A percentile compares a stretch with the other conserved stretches of the same genome.
Evolutionary conservation across 2,329 filamentous ascomycete genomes (phyloP).

Genomic region (Malbranchea zuffiana): DNA sequence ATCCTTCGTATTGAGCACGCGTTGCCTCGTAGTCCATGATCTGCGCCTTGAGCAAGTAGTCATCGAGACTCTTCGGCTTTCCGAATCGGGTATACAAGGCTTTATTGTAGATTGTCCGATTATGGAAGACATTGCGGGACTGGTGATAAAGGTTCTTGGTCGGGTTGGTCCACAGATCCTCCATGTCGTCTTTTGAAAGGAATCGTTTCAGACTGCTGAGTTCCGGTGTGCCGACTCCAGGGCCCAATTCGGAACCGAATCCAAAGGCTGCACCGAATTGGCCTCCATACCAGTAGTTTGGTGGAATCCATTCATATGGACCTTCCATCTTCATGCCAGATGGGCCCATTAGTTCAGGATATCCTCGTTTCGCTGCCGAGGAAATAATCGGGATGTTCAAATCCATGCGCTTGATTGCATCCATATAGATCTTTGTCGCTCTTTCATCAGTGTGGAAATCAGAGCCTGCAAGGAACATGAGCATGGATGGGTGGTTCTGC

Average conservation of each 20-base stretch:
- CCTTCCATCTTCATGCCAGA: slow-evolving; percentile 56
- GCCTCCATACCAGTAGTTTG: slow-evolving; percentile 52
- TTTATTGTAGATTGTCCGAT: slow-evolving; percentile 47
- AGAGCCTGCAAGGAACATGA: slow-evolving; percentile 49
- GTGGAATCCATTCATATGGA: slow-evolving; percentile 55
- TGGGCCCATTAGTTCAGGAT: slow-evolving; percentile 41
- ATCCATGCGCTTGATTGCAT: slow-evolving; percentile 40
- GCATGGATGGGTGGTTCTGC: slow-evolving; percentile 48
- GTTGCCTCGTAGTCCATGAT: slow-evolving; percentile 55
- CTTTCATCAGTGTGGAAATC: slow-evolving; percentile 53
- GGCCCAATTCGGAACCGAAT: slow-evolving; percentile 51
- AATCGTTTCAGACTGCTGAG: slow-evolving; percentile 44
- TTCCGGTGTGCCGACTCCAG: slow-evolving; percentile 53
- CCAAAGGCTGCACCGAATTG: slow-evolving; percentile 50
- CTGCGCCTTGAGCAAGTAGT: slow-evolving; percentile 50
- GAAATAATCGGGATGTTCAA: slow-evolving; percentile 49
- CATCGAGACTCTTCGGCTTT: slow-evolving; percentile 39
- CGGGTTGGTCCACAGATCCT: slow-evolving; percentile 46
- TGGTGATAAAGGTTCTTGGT: slow-evolving; percentile 49
- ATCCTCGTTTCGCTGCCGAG: slow-evolving; percentile 47
- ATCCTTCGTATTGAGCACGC: slow-evolving; percentile 48
- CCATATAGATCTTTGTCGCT: slow-evolving; percentile 44
- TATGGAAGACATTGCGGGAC: slow-evolving; percentile 44
- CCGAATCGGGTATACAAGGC: slow-evolving; percentile 45
- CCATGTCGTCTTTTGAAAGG: slow-evolving; percentile 40